phyloP scores from a whole-genome alignment of 805 yeast genomes.

The Nematodospora valgi region DNA sequence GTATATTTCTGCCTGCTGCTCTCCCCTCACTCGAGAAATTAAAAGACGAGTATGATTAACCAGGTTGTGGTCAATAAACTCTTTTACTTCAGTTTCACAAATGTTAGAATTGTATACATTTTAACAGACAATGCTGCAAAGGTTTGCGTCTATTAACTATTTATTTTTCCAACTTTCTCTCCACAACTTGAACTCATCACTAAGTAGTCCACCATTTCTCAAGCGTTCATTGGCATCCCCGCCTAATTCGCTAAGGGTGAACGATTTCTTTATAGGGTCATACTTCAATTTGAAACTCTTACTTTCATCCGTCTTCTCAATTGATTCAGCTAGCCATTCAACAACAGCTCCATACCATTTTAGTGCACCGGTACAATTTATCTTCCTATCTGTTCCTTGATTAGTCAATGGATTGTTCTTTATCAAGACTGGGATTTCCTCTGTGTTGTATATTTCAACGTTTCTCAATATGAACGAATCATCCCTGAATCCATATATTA shows the following conservation, averaged over 20 bases:
- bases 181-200: constrained; percentile 42
- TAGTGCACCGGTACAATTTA: constrained; percentile 74
- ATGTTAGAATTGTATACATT: no score
- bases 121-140: no score
- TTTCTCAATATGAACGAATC: constrained; percentile 58
- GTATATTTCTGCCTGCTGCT: no score
- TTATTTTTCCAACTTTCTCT: constrained; percentile 12
- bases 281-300: constrained; percentile 55
- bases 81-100: no score
- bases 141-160: no score
- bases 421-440: constrained; percentile 69
- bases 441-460: constrained; percentile 74
- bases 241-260: constrained; percentile 48
- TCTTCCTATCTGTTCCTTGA: constrained; percentile 32
- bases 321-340: constrained; percentile 63
- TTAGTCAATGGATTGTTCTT: constrained; percentile 46
- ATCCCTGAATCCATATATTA: constrained; percentile 86
- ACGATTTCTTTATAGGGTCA: constrained; percentile 51
- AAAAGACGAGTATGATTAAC: no score
- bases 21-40: no score
- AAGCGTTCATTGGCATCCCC: constrained; percentile 36
- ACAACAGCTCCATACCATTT: constrained; percentile 84
- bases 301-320: constrained; percentile 49
- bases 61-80: no score
- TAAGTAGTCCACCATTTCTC: constrained; percentile 41